Percentiles rank a stretch among this genome's conserved stretches.
Evolutionary conservation across 2,329 filamentous ascomycete species (phyloP).

Genomic region (Curvularia lunata): DNA sequence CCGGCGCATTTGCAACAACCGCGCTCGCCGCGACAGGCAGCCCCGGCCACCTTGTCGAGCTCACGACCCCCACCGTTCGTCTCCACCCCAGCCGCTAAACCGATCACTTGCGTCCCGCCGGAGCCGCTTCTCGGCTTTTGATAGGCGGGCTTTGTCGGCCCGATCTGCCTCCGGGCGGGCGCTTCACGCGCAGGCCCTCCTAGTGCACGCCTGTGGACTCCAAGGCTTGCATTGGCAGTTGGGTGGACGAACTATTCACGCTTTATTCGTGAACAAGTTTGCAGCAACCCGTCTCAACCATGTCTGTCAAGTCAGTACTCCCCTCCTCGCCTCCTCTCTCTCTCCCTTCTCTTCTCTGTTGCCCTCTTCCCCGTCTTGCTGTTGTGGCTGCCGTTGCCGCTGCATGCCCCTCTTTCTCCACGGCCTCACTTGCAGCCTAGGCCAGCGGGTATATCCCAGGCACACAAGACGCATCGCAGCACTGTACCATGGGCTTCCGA

Average conservation of each 20-base stretch:
- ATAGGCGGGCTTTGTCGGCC: slow-evolving; percentile 31
- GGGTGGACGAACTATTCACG: slow-evolving; percentile 28
- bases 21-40: slow-evolving; percentile 29
- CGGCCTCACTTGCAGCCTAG: slow-evolving; percentile 13
- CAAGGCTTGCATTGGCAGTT: slow-evolving; percentile 31
- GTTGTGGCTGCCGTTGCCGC: background rate
- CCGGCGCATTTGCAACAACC: slow-evolving; percentile 19
- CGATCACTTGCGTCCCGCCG: slow-evolving; percentile 31
- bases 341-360: background rate
- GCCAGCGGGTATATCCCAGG: background rate
- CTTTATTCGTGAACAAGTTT: slow-evolving; percentile 31
- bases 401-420: slow-evolving; percentile 19
- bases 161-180: slow-evolving; percentile 25
- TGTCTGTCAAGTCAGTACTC: slow-evolving; percentile 51
- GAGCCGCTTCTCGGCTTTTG: slow-evolving; percentile 24
- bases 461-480: background rate
- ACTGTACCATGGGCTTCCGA: slow-evolving; percentile 12
- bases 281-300: slow-evolving; percentile 28
- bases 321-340: slow-evolving; percentile 11
- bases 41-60: slow-evolving; percentile 6
- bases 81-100: slow-evolving; percentile 27
- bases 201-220: slow-evolving; percentile 16
- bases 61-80: slow-evolving; percentile 23
- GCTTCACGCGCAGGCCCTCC: slow-evolving; percentile 25
- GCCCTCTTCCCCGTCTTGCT: slow-evolving; percentile 13